Base-by-base conservation (phyloP, 202 grass and related monocot genomes). In the Brachypodium distachyon region DNA sequence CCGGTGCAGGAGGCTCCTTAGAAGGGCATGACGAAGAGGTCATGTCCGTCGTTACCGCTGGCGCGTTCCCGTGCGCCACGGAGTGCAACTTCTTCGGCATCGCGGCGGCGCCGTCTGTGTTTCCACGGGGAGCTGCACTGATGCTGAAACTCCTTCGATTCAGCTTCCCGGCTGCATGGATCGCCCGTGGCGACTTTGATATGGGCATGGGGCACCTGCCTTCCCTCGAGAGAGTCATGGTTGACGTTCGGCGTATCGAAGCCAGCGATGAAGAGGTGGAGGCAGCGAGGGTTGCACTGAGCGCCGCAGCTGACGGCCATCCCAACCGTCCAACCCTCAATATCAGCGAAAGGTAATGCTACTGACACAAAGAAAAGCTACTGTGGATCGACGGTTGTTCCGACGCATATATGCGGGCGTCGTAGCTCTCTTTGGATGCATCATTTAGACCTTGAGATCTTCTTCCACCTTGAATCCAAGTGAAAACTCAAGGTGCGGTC, bases 51-150 rank as follows among this genome's bases (percentile, higher is more conserved):
- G 12, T 40, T 40, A 7, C 32, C 9, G 59, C 33, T 37, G 9
- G 22, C 38, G 59, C 59, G 12, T 62, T 62, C 33, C 18, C 13
- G 7, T 18, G 59, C 19, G 36, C 19, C 2, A 64, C 2, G 13
- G 0, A 7, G 4, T 23, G 28, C 17, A 4, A 0, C 33, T 62
- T 62, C 33, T 0, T 0, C 0, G 3, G 5, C 16, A 7, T 65
- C 14, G 4, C 36, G 0, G 37, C 37, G 12, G 37, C 25, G 3
- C 61, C 61, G 13, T 65, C 61, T 41, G 41, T 10, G 12, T 65
- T 65, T 5, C n/a, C 37, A 25, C 36, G 6, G 26, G 61, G 37
- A 16, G 58, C 32, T 21, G 3, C 4, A 32, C 32, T 32, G 12
- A 37, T 1, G 58, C 10, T 61, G n/a, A 9, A 12, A 12, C 9